Percentiles rank a stretch among this genome's conserved stretches.
phyloP scores from a whole-genome alignment of 1,284 basidiomycete genomes.

The Moniliophthora roreri region DNA sequence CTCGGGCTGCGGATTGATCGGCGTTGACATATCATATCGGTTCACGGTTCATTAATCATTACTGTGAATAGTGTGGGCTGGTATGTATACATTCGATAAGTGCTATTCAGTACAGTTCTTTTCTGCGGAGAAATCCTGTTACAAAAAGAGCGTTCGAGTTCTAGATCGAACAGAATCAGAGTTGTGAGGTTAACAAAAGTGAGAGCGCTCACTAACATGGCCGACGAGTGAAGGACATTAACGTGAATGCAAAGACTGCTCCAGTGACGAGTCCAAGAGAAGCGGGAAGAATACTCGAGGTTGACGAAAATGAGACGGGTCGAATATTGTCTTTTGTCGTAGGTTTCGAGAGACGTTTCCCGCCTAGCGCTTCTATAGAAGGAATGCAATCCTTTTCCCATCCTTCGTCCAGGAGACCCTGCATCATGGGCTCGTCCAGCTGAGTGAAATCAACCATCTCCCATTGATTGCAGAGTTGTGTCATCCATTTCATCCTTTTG shows the following conservation, averaged over 20 bases:
- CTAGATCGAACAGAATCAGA: no score
- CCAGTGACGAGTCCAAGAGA: constrained; percentile 35
- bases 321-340: not conserved
- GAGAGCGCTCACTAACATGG: constrained; percentile 11
- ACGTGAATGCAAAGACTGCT: constrained; percentile 20
- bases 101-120: no score
- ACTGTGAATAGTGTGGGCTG: no score
- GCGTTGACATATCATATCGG: no score
- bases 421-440: constrained; percentile 64
- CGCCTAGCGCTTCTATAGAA: constrained; percentile 43
- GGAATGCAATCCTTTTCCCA: constrained; percentile 67
- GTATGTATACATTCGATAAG: no score
- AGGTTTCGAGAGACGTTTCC: constrained; percentile 13
- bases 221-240: constrained; percentile 13
- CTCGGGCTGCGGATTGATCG: no score
- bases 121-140: no score
- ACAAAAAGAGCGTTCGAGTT: no score
- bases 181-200: not conserved
- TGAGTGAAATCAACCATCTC: constrained; percentile 71
- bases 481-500: constrained; percentile 95
- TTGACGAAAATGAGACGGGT: not conserved
- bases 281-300: constrained; percentile 21
- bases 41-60: no score
- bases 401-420: constrained; percentile 61
- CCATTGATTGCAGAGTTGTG: constrained; percentile 86